These are phyloP conservation scores for Podaxis pistillaris DNA, from an alignment of 768 basidiomycete species.

Conservation along the genomic window DNA sequence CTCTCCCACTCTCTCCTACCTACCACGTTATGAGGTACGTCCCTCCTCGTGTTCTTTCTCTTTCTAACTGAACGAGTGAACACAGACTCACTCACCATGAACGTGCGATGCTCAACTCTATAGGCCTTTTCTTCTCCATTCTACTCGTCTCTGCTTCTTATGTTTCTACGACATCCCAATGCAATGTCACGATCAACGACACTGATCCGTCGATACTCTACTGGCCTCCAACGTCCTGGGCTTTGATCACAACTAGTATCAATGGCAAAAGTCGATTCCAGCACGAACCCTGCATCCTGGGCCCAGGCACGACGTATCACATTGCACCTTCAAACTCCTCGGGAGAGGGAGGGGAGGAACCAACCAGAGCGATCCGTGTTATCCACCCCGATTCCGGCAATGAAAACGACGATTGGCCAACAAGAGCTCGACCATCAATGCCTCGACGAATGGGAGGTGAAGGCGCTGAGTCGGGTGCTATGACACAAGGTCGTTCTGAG, in stretches of 20 bases:
- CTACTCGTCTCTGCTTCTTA: not conserved
- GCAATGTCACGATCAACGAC: conserved; percentile 38
- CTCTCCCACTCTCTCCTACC: too few relatives aligned
- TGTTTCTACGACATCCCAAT: not conserved
- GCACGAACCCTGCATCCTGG: not conserved
- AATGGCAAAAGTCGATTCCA: not conserved
- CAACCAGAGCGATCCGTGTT: not conserved
- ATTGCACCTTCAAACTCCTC: not conserved
- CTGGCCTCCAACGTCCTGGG: conserved; percentile 34
- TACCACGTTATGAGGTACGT: not conserved
- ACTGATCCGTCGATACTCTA: conserved; percentile 37
- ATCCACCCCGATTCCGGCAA: not conserved
- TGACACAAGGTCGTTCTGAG: not conserved
- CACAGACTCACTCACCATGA: not conserved
- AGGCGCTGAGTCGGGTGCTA: not conserved
- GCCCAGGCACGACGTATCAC: not conserved
- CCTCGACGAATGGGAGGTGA: not conserved
- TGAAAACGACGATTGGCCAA: not conserved
- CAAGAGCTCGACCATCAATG: not conserved
- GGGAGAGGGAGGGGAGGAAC: not conserved
- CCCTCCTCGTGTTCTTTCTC: not conserved
- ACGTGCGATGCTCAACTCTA: not conserved
- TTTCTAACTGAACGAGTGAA: not conserved
- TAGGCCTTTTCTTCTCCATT: not conserved
- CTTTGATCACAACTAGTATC: conserved; percentile 20